Conservation (phyloP, 2,329 filamentous ascomycete species). For the Aureobasidium vineae region DNA sequence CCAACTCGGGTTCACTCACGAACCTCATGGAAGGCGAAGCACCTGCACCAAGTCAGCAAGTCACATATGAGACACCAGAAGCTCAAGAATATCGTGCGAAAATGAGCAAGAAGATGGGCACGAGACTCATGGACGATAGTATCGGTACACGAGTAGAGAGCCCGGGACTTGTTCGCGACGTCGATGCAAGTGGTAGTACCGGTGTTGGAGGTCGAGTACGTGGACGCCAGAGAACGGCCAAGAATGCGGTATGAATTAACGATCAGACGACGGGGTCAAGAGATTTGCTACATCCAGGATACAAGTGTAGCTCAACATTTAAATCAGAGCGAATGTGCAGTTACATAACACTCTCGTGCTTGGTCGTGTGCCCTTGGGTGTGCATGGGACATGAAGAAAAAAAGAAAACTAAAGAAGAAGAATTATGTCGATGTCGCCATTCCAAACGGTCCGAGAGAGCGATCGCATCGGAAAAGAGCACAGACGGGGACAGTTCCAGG, state of each 20-base stretch:
- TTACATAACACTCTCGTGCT: neutral
- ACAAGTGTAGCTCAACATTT: neutral
- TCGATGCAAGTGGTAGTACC: slow-evolving; percentile 19
- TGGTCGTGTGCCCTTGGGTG: neutral
- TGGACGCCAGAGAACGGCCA: slow-evolving; percentile 27
- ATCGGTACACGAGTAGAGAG: slow-evolving; percentile 33
- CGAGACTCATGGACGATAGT: slow-evolving; percentile 32
- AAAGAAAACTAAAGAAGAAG: neutral
- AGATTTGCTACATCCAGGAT: neutral
- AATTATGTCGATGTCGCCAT: slow-evolving; percentile 7
- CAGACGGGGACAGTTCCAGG: slow-evolving; percentile 12
- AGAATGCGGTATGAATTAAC: neutral
- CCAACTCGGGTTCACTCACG: slow-evolving; percentile 12
- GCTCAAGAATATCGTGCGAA: slow-evolving; percentile 34
- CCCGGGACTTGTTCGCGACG: slow-evolving; percentile 37
- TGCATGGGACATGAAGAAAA: neutral
- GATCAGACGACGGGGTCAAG: slow-evolving; percentile 6
- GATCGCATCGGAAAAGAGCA: slow-evolving; percentile 15
- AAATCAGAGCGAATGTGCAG: neutral
- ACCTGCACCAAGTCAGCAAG: slow-evolving; percentile 37
- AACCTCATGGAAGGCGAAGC: slow-evolving; percentile 22
- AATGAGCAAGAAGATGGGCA: slow-evolving; percentile 39
- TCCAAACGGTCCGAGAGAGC: neutral
- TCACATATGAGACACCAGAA: slow-evolving; percentile 39
- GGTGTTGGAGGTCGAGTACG: slow-evolving; percentile 31